Conservation (phyloP, 306 rosid genomes). For the Rubus idaeus region DNA sequence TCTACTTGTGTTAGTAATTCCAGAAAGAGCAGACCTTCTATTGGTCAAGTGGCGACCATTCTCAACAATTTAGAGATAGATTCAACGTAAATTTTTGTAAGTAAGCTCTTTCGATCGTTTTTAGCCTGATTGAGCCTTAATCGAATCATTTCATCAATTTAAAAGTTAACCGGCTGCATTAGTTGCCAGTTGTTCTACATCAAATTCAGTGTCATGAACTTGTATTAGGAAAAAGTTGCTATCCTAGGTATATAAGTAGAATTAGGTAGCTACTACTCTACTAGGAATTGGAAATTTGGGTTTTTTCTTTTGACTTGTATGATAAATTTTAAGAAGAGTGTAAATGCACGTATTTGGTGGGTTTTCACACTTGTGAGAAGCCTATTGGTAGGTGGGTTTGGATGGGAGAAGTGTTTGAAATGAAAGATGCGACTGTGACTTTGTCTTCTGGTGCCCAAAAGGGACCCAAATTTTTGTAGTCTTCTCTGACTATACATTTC, state of each 20-base stretch:
- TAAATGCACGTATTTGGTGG: background rate
- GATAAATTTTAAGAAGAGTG: background rate
- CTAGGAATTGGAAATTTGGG: background rate
- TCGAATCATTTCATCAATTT: background rate
- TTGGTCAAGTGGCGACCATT: conserved; percentile 68
- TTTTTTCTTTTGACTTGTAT: background rate
- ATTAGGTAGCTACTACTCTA: background rate
- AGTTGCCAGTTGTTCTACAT: background rate
- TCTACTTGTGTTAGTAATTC: conserved; percentile 76
- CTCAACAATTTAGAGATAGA: conserved; percentile 59
- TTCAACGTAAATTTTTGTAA: background rate
- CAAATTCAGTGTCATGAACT: conserved; percentile 4
- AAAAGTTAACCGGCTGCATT: background rate
- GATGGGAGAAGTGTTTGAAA: conserved; percentile 24
- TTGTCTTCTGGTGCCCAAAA: conserved; percentile 24
- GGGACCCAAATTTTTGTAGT: conserved; percentile 2
- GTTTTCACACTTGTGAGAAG: background rate
- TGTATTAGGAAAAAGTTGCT: background rate
- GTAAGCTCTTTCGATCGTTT: background rate
- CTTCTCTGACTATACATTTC: background rate
- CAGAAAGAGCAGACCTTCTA: conserved; percentile 70
- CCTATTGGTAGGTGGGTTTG: background rate
- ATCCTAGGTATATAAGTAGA: background rate
- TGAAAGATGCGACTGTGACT: conserved; percentile 34
- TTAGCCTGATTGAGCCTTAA: background rate